Evolutionary conservation across 23 red algal genomes (phyloP).

Genomic region (Pyropia haitanensis): DNA sequence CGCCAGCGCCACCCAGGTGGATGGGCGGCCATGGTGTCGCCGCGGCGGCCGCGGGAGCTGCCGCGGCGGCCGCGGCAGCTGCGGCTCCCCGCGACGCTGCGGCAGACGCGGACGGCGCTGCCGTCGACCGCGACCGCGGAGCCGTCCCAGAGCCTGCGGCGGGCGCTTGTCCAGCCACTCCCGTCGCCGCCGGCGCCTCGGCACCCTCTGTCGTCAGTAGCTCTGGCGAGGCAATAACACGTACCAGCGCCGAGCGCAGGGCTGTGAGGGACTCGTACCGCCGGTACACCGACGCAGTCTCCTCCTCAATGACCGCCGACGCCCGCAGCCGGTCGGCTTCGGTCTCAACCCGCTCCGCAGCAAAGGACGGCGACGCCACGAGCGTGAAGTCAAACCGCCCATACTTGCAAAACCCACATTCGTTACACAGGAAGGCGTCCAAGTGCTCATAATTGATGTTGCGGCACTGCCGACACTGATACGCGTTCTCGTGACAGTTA

Average conservation of each 20-base stretch:
- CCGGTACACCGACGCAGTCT: conserved; percentile 40
- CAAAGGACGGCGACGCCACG: conserved; percentile 28
- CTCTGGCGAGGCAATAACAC: conserved; percentile 12
- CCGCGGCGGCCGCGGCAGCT: no score
- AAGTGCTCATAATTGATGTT: conserved; percentile 86
- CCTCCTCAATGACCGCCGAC: conserved; percentile 47
- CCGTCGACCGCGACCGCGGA: no score
- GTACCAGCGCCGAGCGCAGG: conserved; percentile 33
- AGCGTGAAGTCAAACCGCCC: conserved; percentile 56
- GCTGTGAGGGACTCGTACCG: conserved; percentile 32
- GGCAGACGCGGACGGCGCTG: no score
- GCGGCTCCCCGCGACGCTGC: no score
- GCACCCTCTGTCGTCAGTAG: no score
- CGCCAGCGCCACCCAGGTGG: no score
- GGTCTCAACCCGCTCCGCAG: conserved; percentile 32
- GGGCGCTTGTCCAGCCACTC: no score
- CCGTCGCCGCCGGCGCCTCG: no score
- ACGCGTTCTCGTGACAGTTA: conserved; percentile 79
- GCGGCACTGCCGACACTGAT: conserved; percentile 87
- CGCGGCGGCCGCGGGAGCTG: no score
- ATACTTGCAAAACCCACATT: conserved; percentile 77
- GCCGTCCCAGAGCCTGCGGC: no score
- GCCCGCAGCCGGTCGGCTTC: conserved; percentile 55
- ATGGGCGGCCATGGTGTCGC: no score
- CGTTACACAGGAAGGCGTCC: conserved; percentile 75